Base-by-base conservation (phyloP, 2,329 filamentous ascomycete species). In the Fusarium coicis region DNA sequence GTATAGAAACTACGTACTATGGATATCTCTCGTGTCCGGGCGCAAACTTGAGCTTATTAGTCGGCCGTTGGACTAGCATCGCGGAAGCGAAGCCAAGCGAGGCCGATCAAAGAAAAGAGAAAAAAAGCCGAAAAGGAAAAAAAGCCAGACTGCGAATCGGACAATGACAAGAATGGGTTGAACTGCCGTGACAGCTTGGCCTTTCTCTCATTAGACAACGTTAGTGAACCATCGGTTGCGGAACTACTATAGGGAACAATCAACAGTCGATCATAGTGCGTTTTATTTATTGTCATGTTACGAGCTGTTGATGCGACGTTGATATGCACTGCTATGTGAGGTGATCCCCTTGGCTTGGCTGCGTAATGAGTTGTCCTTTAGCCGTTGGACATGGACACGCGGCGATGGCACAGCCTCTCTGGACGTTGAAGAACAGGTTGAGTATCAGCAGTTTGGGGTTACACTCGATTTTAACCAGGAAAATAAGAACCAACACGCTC, bases 1-100 rank as follows among this genome's bases (percentile, higher is more conserved):
- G 63, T 69, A 58, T 56, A 44, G 39, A 57, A 44, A 49, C 26
- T 39, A 47, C 26, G 26, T 47, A 46, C 37, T 63, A 55, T 54
- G 47, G 46, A 61, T 64, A 50, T 62, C 40, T 63, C 40, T 50
- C 43, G 34, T 55, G 49, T 34, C 70, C 52, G 56, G 56, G 70
- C 70, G 70, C 70, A 73, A 66, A 73, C 50, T 54, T 73, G 66
- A 73, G 70, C 34, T 65, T 71, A 43, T 65, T 71, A 46, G 58
- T 63, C 53, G 44, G 55, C 65, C 63, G 57, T 72, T 66, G 54
- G 46, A 46, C 50, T 53, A 55, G 50, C 64, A 50, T 52, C 32
- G 37, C 46, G 40, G 53, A 72, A 70, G 54, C 56, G 56, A 65
- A 60, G 64, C 52, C 66, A 65, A 56, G 34, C 53, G 40, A 65